A percentile compares a stretch with the other conserved stretches of the same genome.
Evolutionary conservation across 352 stramenopile species (phyloP).

Genomic region (Phytophthora pini): DNA sequence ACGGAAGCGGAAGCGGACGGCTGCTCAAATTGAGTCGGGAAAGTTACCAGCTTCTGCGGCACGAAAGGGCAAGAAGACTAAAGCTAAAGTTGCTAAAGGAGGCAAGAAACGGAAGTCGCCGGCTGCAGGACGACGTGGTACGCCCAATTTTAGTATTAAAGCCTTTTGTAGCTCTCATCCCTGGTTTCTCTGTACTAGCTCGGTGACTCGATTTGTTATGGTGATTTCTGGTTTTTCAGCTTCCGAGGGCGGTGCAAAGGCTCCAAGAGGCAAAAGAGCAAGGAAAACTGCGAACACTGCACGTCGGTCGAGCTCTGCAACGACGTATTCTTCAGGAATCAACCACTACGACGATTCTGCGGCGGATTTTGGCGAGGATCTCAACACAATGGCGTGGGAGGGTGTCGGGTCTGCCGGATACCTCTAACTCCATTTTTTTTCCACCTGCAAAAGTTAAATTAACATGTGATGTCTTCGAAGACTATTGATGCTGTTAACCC

Average conservation of each 20-base stretch:
- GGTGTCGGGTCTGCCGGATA: slow-evolving; percentile 72
- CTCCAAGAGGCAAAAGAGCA: slow-evolving; percentile 33
- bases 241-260: slow-evolving; percentile 23
- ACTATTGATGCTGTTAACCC: slow-evolving; percentile 1
- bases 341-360: slow-evolving; percentile 70
- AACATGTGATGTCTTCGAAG: background rate
- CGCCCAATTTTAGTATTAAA: background rate
- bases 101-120: slow-evolving; percentile 38
- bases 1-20: slow-evolving; percentile 56
- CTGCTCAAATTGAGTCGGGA: slow-evolving; percentile 19
- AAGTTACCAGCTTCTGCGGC: background rate
- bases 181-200: slow-evolving; percentile 2
- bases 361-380: slow-evolving; percentile 55
- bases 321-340: slow-evolving; percentile 31
- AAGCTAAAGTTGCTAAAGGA: slow-evolving; percentile 17
- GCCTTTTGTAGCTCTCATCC: background rate
- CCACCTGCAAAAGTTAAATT: slow-evolving; percentile 29
- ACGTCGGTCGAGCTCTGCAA: slow-evolving; percentile 45
- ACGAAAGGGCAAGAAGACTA: slow-evolving; percentile 26
- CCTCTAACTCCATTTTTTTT: slow-evolving; percentile 42
- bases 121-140: slow-evolving; percentile 38
- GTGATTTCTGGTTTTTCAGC: slow-evolving; percentile 11
- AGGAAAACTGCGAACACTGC: slow-evolving; percentile 25
- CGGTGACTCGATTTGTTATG: slow-evolving; percentile 3
- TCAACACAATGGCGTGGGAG: slow-evolving; percentile 79